phyloP scores from a whole-genome alignment of 768 basidiomycete species.

The Suillus bovinus region DNA sequence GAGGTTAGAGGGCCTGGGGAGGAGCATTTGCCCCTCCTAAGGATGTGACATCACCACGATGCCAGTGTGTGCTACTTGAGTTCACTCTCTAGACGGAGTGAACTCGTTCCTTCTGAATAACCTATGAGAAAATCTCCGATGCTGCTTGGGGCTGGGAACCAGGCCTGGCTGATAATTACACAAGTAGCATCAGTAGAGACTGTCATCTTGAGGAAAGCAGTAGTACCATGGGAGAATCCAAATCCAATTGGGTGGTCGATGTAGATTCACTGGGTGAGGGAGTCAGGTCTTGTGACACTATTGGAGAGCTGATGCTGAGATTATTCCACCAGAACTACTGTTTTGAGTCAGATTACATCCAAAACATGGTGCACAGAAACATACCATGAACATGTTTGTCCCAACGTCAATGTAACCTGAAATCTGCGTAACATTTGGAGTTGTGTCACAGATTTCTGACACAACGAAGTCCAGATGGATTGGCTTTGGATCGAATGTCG shows the following conservation, averaged over 20 bases:
- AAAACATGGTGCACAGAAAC: slow-evolving; percentile 8
- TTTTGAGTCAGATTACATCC: background rate
- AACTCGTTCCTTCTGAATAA: slow-evolving; percentile 49
- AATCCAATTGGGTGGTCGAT: slow-evolving; percentile 70
- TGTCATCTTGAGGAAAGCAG: background rate
- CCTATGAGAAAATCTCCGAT: slow-evolving; percentile 58
- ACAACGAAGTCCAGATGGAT: slow-evolving; percentile 42
- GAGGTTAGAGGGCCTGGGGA: background rate
- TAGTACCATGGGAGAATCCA: slow-evolving; percentile 61
- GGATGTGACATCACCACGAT: background rate
- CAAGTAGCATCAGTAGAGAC: background rate
- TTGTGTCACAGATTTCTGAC: slow-evolving; percentile 69
- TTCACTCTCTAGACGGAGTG: slow-evolving; percentile 44
- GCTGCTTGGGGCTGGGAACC: slow-evolving; percentile 62
- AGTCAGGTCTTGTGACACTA: background rate
- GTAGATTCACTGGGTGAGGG: slow-evolving; percentile 55
- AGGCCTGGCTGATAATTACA: slow-evolving; percentile 42
- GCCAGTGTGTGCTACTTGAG: background rate
- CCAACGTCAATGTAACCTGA: slow-evolving; percentile 65
- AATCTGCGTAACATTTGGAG: slow-evolving; percentile 56
- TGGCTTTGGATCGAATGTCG: slow-evolving; percentile 18
- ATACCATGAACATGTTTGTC: slow-evolving; percentile 58
- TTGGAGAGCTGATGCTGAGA: slow-evolving; percentile 49
- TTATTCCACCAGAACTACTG: slow-evolving; percentile 83
- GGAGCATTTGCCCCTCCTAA: too few relatives aligned